These are phyloP conservation scores for Fusarium brachygibbosum DNA, from an alignment of 2,329 filamentous ascomycete species.

Conservation along the genomic window DNA sequence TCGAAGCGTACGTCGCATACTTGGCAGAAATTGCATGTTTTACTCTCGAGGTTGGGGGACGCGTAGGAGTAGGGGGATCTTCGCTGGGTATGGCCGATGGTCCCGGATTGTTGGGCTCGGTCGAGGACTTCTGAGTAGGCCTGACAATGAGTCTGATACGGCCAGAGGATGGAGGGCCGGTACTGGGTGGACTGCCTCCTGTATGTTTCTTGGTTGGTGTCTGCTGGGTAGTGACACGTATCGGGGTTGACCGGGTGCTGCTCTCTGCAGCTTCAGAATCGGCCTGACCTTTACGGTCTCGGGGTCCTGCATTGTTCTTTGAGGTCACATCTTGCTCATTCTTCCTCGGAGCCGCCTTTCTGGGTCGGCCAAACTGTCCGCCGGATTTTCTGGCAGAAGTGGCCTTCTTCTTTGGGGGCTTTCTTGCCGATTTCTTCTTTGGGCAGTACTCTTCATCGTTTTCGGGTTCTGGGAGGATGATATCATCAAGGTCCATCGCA, in stretches of 20 bases:
- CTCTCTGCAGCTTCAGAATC: background rate
- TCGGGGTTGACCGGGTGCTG: too few relatives aligned
- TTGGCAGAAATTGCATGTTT: background rate
- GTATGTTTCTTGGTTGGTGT: background rate
- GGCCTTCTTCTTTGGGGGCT: slow-evolving; percentile 12
- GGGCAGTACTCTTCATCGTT: slow-evolving; percentile 38
- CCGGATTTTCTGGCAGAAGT: slow-evolving; percentile 3
- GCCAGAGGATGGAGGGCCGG: slow-evolving; percentile 5
- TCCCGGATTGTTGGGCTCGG: background rate
- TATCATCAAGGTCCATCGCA: background rate
- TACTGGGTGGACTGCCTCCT: background rate
- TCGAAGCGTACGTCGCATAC: background rate
- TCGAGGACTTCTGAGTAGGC: background rate
- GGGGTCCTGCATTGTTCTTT: background rate
- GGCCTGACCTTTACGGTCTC: background rate
- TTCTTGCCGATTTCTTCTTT: background rate
- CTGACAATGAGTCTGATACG: slow-evolving; percentile 22
- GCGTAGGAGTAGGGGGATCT: background rate
- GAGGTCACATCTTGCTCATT: background rate
- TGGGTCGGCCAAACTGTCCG: background rate
- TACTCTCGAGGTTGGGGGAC: background rate
- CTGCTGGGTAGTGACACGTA: background rate
- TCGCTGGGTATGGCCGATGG: accelerated
- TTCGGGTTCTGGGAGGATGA: slow-evolving; percentile 29
- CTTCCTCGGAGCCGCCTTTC: slow-evolving; percentile 1